Evolutionary conservation across 306 rosid genomes (phyloP), one percentile per base, ranked within the genome.

Genomic region (Lithocarpus polystachyus): DNA sequence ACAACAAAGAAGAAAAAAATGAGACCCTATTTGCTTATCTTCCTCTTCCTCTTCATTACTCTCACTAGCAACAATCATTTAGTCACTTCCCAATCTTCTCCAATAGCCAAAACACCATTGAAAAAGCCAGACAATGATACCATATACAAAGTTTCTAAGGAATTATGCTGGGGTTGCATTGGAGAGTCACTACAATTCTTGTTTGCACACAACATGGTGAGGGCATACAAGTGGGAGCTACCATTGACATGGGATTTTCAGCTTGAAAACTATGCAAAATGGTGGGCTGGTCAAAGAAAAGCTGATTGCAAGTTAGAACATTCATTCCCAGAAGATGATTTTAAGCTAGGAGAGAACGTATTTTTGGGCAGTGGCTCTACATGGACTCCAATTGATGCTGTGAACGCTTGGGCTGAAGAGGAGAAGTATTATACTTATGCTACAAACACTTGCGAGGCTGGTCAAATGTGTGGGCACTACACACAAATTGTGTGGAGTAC

Each of bases 381-480:
- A 2, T 93, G 97, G 97, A 87, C 89, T 2, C 92, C 98, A 1
- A 57, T 12, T 0, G 97, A 93, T 75, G 95, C 97, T 0, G 98
- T 93, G 0, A 79, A 75, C n/a, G 83, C 85, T 1, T 93, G 97
- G 98, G 89, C 92, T 0, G 82, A 56, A 14, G 97, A 87, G 72
- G 94, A 88, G 82, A 91, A 91, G 79, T 91, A 88, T 68, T 93
- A 93, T 40, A 82, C 88, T 0, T 93, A 93, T n/a, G 62, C 18
- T 2, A 89, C 88, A 0, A 93, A 91, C 18, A 31, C 80, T 0
- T 93, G 98, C 65, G 89, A 71, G 29, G 78, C 71, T 0, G 98
- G 90, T 2, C 91, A 91, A 28, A 90, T 93, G 92, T 93, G 98
- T 56, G 98, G 98, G 6, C 98, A 93, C 76, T 93, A 89, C 69